phyloP scores from a whole-genome alignment of 495 filamentous ascomycete genomes.

The Neurospora sp. region DNA sequence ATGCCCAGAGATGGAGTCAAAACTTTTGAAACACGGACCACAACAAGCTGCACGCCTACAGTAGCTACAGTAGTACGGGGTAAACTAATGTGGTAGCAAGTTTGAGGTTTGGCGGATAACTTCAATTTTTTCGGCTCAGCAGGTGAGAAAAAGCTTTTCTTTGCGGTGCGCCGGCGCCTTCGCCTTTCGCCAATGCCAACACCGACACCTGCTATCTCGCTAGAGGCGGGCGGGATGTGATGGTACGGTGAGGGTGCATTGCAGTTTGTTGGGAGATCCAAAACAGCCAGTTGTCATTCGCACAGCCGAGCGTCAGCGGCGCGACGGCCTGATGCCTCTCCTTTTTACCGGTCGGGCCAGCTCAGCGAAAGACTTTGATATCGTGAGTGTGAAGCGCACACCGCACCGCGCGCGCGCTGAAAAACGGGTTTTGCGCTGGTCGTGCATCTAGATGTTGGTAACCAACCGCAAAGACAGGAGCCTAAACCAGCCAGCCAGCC shows the following conservation, averaged over 20 bases:
- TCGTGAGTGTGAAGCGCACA: neutral
- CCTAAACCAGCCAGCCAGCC: neutral
- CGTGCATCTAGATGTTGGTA: neutral
- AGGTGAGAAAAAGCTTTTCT: neutral
- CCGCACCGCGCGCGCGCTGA: neutral
- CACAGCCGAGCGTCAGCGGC: neutral
- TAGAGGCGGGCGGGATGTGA: neutral
- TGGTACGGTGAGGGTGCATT: neutral
- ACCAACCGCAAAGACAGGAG: neutral
- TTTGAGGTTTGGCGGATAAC: neutral
- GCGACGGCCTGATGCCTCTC: neutral
- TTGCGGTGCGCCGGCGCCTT: neutral
- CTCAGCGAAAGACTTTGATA: neutral
- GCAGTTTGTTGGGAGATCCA: neutral
- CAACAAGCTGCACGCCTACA: neutral
- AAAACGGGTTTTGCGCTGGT: neutral
- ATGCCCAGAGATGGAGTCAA: neutral
- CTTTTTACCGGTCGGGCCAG: neutral
- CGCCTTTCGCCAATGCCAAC: neutral
- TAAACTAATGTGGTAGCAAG: neutral
- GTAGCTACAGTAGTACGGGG: neutral
- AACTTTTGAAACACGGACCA: neutral
- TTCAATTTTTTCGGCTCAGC: neutral
- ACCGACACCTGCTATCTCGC: neutral
- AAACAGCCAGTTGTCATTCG: too few relatives aligned